Base-by-base conservation (phyloP, 176 grass and related monocot species). In the Secale cereale region DNA sequence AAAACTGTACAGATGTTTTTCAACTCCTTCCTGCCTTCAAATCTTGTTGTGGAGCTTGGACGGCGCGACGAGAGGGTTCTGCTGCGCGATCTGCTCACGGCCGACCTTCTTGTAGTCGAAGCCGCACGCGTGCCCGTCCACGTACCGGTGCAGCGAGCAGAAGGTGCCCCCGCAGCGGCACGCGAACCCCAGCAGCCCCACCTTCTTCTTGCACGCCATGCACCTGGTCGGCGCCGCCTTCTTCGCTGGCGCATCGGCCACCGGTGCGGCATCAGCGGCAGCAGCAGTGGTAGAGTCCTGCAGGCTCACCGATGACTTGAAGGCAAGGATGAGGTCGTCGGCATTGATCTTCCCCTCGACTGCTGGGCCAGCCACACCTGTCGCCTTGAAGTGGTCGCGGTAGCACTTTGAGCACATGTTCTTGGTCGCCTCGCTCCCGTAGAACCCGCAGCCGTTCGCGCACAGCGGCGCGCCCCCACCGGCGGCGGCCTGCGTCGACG, bases 321-420 rank as follows among this genome's bases (percentile, higher is more conserved):
- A 76, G 43, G 45, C 16, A 16, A 54, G 39, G 62, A 32, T 6
- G 61, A 39, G 25, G 29, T 29, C 25, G 8, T 28, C 48, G 31
- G n/a, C 5, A 7, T 57, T n/a, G 30, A 76, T 29, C 70, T 64
- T 59, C 30, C 29, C 70, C 43, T 8, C 12, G 26, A 76, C 45
- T 68, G 1, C 35, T 20, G 68, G 48, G 8, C 10, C 33, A 41
- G 40, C 40, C 68, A 26, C 20, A 22, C 2, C 50, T 23, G 27
- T 6, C 5, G 78, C 17, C 54, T 79, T 77, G 73, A 43, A 48
- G 46, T 82, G 57, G 0, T 79, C 39, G 0, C 22, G 68, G 78
- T 88, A 93, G 74, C 88, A 90, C 74, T 73, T 86, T 62, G 88
- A 90, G 75, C 86, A 93, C 62, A 86, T 8, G 52, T 86, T 68